Evolutionary conservation across 139 green algal genomes (phyloP).

Genomic region (Chlorella sorokiniana): DNA sequence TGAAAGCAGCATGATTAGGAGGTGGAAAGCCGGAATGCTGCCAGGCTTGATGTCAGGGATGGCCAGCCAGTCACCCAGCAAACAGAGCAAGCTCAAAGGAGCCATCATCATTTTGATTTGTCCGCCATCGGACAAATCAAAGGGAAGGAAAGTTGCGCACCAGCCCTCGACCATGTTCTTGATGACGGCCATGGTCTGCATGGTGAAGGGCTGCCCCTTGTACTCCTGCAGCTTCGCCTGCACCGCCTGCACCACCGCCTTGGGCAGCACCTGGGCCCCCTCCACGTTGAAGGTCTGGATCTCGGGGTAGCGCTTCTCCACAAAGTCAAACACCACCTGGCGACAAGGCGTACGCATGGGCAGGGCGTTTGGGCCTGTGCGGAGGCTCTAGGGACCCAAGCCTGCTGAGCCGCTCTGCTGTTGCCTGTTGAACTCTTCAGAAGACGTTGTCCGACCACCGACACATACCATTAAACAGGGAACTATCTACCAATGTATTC

Average conservation of each 20-base stretch:
- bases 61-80: too few relatives aligned
- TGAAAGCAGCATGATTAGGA: too few relatives aligned
- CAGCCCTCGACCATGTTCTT: slow-evolving; percentile 76
- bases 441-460: too few relatives aligned
- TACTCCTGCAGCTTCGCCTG: slow-evolving; percentile 42
- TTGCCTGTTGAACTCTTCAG: too few relatives aligned
- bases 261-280: slow-evolving; percentile 51
- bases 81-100: too few relatives aligned
- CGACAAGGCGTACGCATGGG: not conserved
- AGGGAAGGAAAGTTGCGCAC: slow-evolving; percentile 21
- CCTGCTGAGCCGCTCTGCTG: too few relatives aligned
- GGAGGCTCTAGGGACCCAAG: too few relatives aligned
- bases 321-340: slow-evolving; percentile 65
- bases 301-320: slow-evolving; percentile 62
- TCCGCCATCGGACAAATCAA: not conserved
- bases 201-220: slow-evolving; percentile 42
- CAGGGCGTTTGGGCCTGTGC: too few relatives aligned
- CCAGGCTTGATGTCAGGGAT: too few relatives aligned
- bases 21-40: too few relatives aligned
- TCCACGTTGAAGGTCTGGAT: slow-evolving; percentile 64
- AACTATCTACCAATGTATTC: too few relatives aligned
- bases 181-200: slow-evolving; percentile 56
- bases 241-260: slow-evolving; percentile 44
- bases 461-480: too few relatives aligned
- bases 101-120: not conserved